Conservation (phyloP, 176 grass and related monocot genomes). For the Raddia guianensis region DNA sequence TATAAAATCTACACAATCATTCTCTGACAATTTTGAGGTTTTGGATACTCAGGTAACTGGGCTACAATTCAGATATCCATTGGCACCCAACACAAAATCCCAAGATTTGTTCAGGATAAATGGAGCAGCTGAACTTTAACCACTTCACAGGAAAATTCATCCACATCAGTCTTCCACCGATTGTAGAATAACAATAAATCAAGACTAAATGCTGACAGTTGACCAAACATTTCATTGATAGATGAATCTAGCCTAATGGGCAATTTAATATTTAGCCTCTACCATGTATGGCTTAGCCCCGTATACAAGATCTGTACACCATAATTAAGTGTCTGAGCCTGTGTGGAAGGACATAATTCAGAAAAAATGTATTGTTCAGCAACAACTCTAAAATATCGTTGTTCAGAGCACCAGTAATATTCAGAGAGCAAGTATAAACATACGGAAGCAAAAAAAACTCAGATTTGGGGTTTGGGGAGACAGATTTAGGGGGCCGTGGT, state of each 20-base stretch:
- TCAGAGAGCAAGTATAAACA: not conserved
- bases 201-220: slow-evolving; percentile 8
- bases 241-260: not conserved
- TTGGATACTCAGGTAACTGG: no score
- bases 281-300: no score
- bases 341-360: not conserved
- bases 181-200: slow-evolving; percentile 6
- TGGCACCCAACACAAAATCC: not conserved
- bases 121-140: not conserved
- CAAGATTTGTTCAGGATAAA: not conserved
- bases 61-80: no score
- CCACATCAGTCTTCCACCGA: not conserved
- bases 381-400: not conserved
- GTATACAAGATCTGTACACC: not conserved
- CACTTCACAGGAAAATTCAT: not conserved
- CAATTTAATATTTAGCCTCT: not conserved
- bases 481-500: no score
- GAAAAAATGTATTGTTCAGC: not conserved
- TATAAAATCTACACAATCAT: no score
- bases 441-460: no score
- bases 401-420: not conserved
- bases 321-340: not conserved
- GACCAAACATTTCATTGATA: not conserved
- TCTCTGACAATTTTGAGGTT: no score
- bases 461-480: no score